Evolutionary conservation across 176 grass and related monocot genomes (phyloP).

Genomic region (Aegilops longissima): DNA sequence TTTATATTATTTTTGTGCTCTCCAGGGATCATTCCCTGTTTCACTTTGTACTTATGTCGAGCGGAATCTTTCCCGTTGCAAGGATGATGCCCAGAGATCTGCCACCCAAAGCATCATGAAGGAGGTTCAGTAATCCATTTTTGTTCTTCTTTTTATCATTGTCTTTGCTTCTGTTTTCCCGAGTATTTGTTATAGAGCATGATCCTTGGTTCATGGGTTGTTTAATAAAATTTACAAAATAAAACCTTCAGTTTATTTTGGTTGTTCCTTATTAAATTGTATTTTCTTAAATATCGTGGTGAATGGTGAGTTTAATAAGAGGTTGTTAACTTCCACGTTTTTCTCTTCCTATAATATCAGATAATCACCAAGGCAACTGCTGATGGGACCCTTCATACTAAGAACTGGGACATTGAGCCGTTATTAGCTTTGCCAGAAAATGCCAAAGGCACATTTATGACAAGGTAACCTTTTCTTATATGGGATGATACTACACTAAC

Average conservation of each 20-base stretch:
- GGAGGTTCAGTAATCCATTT: slow-evolving; percentile 54
- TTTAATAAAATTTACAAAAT: neutral
- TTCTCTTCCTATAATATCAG: slow-evolving; percentile 38
- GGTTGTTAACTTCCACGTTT: slow-evolving; percentile 17
- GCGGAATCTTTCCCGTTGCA: slow-evolving; percentile 75
- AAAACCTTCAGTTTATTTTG: slow-evolving; percentile 21
- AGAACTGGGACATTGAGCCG: slow-evolving; percentile 88
- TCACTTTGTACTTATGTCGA: slow-evolving; percentile 78
- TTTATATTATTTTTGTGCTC: slow-evolving; percentile 28
- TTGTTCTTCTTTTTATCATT: slow-evolving; percentile 3
- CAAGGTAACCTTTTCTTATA: slow-evolving; percentile 36
- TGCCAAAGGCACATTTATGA: slow-evolving; percentile 16
- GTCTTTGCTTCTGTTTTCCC: slow-evolving; percentile 6
- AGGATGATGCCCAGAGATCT: slow-evolving; percentile 76
- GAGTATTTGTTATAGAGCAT: neutral
- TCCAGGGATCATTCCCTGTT: slow-evolving; percentile 71
- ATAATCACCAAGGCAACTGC: slow-evolving; percentile 75
- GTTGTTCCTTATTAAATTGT: slow-evolving; percentile 3
- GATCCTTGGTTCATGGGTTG: neutral
- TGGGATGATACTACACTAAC: neutral
- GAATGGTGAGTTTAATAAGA: neutral
- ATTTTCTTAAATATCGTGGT: neutral
- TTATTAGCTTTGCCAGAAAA: slow-evolving; percentile 62
- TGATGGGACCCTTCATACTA: slow-evolving; percentile 72
- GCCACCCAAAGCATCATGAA: slow-evolving; percentile 64